Base-by-base conservation (phyloP, 2,329 filamentous ascomycete genomes). In the Colletotrichum lini region DNA sequence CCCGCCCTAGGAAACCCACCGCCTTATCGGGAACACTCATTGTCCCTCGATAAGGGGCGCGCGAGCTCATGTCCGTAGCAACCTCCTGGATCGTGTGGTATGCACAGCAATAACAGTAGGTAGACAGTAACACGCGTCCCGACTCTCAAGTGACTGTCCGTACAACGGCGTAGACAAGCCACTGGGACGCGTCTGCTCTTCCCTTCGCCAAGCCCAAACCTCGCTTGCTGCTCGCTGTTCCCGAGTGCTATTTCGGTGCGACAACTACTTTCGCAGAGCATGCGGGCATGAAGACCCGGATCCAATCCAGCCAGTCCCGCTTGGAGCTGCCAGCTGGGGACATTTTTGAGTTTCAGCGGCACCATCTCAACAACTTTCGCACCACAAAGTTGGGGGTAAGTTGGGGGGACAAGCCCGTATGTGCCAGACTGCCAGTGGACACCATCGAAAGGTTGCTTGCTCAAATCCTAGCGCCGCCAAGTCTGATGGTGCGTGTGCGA, bases 271-370 rank as follows among this genome's bases (percentile, higher is more conserved):
- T 52, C 35, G 8, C 35, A 10, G 35, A 38, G 9, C 35, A 38
- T 3, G 68, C 26, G 62, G 52, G 45, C 45, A 62, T 54, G 60
- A 23, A 63, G 40, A 54, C 12, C 50, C 23, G 15, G 49, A 40
- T 45, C 47, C 15, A 16, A 54, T 35, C 35, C 35, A 38, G 35
- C 35, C 35, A 38, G 35, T 38, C 60, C 50, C 67, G 57, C 57
- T 57, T 49, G 26, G 50, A 57, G 56, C 56, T 67, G 12, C 66
- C 47, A 54, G 54, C 53, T 61, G 54, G 50, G 47, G 42, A 61
- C 42, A n/a, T 16, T 69, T 38, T 69, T 59, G 69, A 59, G 45
- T 70, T 68, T 63, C 58, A 47, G 69, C 53, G 21, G 47, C 58
- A 58, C 69, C 52, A 44, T 58, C 58, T 53, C 69, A 64, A 68